A percentile compares a stretch with the other conserved stretches of the same genome.
Evolutionary conservation across 164 flowering plant species (phyloP).

Genomic region (Amborella trichopoda): DNA sequence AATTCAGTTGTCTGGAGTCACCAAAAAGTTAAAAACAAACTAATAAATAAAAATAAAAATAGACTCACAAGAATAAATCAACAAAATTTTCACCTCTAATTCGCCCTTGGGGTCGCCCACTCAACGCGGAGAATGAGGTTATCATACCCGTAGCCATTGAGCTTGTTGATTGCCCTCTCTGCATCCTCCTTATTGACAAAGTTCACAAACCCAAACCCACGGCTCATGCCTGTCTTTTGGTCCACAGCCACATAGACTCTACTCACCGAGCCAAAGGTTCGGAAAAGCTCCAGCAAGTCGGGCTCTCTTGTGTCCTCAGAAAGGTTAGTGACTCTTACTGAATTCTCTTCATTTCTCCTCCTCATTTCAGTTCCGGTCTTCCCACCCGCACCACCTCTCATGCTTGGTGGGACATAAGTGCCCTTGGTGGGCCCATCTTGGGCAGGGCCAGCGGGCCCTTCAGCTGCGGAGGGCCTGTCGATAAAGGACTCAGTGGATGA

Average conservation of each 20-base stretch:
- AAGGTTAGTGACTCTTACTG: slow-evolving; percentile 37
- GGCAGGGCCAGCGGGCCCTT: slow-evolving; percentile 13
- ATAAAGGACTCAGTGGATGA: slow-evolving; percentile 22
- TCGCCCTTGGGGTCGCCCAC: slow-evolving; percentile 51
- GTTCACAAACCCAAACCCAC: slow-evolving; percentile 47
- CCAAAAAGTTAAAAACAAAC: too few species aligned
- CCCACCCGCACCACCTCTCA: slow-evolving; percentile 22
- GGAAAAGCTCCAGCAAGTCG: slow-evolving; percentile 43
- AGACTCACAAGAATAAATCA: too few species aligned
- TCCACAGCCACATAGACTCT: slow-evolving; percentile 35
- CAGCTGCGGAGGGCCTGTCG: slow-evolving; percentile 38
- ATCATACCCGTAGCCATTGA: slow-evolving; percentile 72
- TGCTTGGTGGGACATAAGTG: slow-evolving; percentile 39
- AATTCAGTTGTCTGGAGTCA: too few species aligned
- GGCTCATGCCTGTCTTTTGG: slow-evolving; percentile 38
- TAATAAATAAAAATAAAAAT: too few species aligned
- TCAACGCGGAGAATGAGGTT: slow-evolving; percentile 66
- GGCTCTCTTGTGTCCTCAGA: slow-evolving; percentile 46
- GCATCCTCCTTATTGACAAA: slow-evolving; percentile 52
- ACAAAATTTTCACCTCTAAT: too few species aligned
- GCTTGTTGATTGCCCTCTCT: slow-evolving; percentile 46
- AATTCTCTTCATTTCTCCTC: slow-evolving; percentile 36
- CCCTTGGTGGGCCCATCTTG: slow-evolving; percentile 25
- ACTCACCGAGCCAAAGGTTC: slow-evolving; percentile 31
- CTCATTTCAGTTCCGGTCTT: slow-evolving; percentile 30